Percentiles rank a stretch among this genome's conserved stretches.
Evolutionary conservation across 805 yeast genomes (phyloP).

Genomic region (Grigorovia yakushimaensis): DNA sequence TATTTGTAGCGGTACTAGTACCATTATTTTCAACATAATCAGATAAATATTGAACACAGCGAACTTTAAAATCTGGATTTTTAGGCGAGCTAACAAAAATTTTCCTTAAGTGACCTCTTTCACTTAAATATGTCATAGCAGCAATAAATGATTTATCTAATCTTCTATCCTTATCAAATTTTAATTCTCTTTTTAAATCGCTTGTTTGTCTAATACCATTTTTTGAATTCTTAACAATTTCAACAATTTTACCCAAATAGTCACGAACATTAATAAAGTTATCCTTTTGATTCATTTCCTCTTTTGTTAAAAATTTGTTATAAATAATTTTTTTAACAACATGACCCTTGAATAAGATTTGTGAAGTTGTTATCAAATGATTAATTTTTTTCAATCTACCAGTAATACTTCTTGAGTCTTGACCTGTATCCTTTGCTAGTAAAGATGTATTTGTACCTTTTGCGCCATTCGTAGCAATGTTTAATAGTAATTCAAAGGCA

Average conservation of each 20-base stretch:
- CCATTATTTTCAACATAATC: constrained; percentile 31
- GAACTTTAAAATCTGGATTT: constrained; percentile 38
- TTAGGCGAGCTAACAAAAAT: constrained; percentile 41
- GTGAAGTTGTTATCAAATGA: constrained; percentile 37
- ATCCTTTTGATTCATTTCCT: constrained; percentile 11
- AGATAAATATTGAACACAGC: constrained; percentile 35
- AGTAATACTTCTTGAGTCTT: constrained; percentile 63
- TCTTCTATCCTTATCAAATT: constrained; percentile 35
- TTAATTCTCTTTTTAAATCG: constrained; percentile 53
- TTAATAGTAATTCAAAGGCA: constrained; percentile 46
- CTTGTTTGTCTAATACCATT: constrained; percentile 48
- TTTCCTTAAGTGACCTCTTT: constrained; percentile 38
- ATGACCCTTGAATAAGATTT: constrained; percentile 35
- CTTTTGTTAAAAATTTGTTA: constrained; percentile 31
- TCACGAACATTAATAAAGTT: constrained; percentile 22
- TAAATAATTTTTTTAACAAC: constrained; percentile 48
- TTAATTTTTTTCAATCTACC: constrained; percentile 48
- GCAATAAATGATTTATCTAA: constrained; percentile 40
- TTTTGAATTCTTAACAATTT: constrained; percentile 46
- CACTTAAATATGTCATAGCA: constrained; percentile 37
- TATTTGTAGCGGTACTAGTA: constrained; percentile 16
- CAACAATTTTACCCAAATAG: constrained; percentile 32
- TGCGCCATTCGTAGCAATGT: constrained; percentile 47
- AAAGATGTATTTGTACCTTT: constrained; percentile 53
- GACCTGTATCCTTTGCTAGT: constrained; percentile 47